Conservation (phyloP, 2,329 filamentous ascomycete species). For the Neonectria coccinea region DNA sequence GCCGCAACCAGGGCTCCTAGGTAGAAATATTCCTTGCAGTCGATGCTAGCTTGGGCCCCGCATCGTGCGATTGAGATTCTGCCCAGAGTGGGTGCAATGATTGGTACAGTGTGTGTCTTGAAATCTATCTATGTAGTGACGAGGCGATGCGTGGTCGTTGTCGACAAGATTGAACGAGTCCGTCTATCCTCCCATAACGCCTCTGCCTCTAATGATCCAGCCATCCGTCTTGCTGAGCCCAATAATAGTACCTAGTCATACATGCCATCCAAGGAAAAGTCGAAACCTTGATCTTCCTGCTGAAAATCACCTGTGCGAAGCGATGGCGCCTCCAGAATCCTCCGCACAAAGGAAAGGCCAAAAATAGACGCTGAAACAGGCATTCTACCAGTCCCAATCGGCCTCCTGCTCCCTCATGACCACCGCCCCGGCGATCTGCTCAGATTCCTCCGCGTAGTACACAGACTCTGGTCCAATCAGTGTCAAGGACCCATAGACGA, state of each 20-base stretch:
- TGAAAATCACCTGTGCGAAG: not conserved
- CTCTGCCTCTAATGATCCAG: slow-evolving; percentile 17
- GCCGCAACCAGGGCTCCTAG: slow-evolving; percentile 3
- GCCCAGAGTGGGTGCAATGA: slow-evolving; percentile 24
- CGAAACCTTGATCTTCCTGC: slow-evolving; percentile 2
- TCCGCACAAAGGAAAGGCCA: not conserved
- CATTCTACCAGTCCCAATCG: slow-evolving; percentile 53
- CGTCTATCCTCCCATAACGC: slow-evolving; percentile 19
- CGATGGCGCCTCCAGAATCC: slow-evolving; percentile 1
- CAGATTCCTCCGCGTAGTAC: slow-evolving; percentile 57
- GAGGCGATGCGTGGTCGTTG: not conserved
- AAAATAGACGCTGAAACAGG: not conserved
- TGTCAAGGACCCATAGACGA: slow-evolving; percentile 60
- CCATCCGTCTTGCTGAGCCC: not conserved
- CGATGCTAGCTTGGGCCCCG: slow-evolving; percentile 4
- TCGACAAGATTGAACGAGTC: slow-evolving; percentile 4
- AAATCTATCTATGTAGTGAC: not conserved
- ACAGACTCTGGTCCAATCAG: slow-evolving; percentile 59
- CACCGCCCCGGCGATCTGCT: slow-evolving; percentile 58
- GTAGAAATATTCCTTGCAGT: not conserved
- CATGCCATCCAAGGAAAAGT: not conserved
- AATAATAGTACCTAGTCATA: slow-evolving; percentile 3
- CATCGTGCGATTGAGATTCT: slow-evolving; percentile 21
- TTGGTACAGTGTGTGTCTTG: not conserved
- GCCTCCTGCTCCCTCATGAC: slow-evolving; percentile 56